These are phyloP conservation scores for Lactuca sativa DNA, from an alignment of 129 eudicot genomes.

Conservation along the genomic window DNA sequence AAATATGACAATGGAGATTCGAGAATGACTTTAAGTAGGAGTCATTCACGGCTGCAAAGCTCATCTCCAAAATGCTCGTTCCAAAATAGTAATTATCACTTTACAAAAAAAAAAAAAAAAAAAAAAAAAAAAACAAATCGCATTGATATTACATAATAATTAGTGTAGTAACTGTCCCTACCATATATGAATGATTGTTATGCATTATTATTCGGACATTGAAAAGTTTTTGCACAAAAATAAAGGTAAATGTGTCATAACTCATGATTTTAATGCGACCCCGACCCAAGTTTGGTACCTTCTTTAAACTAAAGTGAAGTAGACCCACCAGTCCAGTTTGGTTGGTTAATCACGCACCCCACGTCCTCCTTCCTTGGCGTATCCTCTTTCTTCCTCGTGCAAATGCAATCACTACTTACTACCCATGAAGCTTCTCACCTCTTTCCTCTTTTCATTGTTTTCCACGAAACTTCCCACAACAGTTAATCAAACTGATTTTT, in stretches of 20 bases:
- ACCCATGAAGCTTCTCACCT: slow-evolving; percentile 26
- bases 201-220: no score
- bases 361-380: slow-evolving; percentile 2
- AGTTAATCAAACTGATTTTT: slow-evolving; percentile 5
- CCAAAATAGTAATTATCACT: no score
- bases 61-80: no score
- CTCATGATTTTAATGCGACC: neutral
- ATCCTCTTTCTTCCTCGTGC: slow-evolving; percentile 22
- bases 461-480: neutral
- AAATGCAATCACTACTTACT: slow-evolving; percentile 10
- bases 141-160: no score
- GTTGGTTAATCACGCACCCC: slow-evolving; percentile 21
- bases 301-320: neutral
- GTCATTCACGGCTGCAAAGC: no score
- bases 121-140: no score
- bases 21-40: no score
- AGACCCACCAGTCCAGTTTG: neutral
- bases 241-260: neutral
- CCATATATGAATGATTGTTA: no score
- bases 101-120: no score
- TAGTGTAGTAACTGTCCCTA: no score
- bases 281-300: slow-evolving; percentile 8
- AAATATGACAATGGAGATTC: no score
- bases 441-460: slow-evolving; percentile 13
- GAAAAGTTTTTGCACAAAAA: neutral